Percentiles rank a stretch among this genome's conserved stretches.
phyloP scores from a whole-genome alignment of 177 flowering plant genomes.

The Telopea speciosissima region DNA sequence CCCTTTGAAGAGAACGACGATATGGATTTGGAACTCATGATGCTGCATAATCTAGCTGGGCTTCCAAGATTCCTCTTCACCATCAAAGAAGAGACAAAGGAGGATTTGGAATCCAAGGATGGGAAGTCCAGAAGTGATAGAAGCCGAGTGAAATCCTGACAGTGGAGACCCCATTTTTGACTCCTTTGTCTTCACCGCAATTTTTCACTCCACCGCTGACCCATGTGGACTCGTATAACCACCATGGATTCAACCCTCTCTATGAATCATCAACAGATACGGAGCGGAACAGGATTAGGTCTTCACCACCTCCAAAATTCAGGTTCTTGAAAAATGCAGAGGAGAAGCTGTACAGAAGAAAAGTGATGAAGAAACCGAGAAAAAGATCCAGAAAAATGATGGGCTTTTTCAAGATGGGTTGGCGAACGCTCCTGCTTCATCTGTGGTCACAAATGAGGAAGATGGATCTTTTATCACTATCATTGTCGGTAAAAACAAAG shows the following conservation, averaged over 20 bases:
- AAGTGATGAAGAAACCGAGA: slow-evolving; percentile 44
- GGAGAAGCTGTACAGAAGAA: slow-evolving; percentile 55
- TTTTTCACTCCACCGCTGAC: slow-evolving; percentile 27
- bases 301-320: slow-evolving; percentile 91
- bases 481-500: slow-evolving; percentile 28
- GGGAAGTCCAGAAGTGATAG: slow-evolving; percentile 48
- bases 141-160: slow-evolving; percentile 54
- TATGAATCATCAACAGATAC: slow-evolving; percentile 61
- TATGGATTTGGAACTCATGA: slow-evolving; percentile 80
- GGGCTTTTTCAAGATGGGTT: slow-evolving; percentile 22
- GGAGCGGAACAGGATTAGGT: slow-evolving; percentile 36
- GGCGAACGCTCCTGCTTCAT: slow-evolving; percentile 15
- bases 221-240: slow-evolving; percentile 24
- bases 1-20: too few relatives aligned
- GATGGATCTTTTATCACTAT: slow-evolving; percentile 38
- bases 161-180: slow-evolving; percentile 49
- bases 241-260: slow-evolving; percentile 65
- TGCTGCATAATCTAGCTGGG: slow-evolving; percentile 68
- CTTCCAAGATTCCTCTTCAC: slow-evolving; percentile 90
- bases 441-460: slow-evolving; percentile 23
- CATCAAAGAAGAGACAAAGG: slow-evolving; percentile 85
- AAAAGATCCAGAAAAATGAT: slow-evolving; percentile 16
- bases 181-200: slow-evolving; percentile 62
- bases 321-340: slow-evolving; percentile 91
- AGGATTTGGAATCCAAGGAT: slow-evolving; percentile 80